Evolutionary conservation across 768 basidiomycete genomes (phyloP).

Genomic region (Pleurotus giganteus): DNA sequence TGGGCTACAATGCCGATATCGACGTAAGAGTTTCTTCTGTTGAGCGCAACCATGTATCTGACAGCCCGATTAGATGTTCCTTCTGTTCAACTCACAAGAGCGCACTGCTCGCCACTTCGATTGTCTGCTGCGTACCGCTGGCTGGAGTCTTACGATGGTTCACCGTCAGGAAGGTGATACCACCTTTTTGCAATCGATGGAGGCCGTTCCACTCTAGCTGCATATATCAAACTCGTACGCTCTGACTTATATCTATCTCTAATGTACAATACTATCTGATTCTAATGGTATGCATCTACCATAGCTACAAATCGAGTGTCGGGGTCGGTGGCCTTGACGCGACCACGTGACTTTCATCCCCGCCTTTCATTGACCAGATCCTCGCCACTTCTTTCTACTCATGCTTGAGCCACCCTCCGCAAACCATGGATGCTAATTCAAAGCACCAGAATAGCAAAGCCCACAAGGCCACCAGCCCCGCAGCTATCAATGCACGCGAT

Average conservation of each 20-base stretch:
- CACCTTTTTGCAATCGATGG: constrained; percentile 20
- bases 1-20: constrained; percentile 19
- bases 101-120: not conserved
- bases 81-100: not conserved
- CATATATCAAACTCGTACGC: not conserved
- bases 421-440: too few species aligned
- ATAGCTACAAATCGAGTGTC: too few species aligned
- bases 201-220: constrained; percentile 19
- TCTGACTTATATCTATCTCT: not conserved
- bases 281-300: too few species aligned
- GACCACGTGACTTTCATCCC: too few species aligned
- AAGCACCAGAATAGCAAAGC: too few species aligned
- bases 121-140: not conserved
- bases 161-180: constrained; percentile 16
- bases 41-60: not conserved
- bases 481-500: too few species aligned
- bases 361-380: too few species aligned
- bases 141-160: constrained; percentile 21
- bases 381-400: too few species aligned
- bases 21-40: constrained; percentile 13
- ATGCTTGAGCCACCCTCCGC: too few species aligned
- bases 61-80: not conserved
- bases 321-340: too few species aligned
- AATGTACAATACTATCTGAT: not conserved
- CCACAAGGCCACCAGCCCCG: too few species aligned